Percentiles rank a stretch among this genome's conserved stretches.
Evolutionary conservation across 441 rosid species (phyloP).

Genomic region (Populus hybrid): DNA sequence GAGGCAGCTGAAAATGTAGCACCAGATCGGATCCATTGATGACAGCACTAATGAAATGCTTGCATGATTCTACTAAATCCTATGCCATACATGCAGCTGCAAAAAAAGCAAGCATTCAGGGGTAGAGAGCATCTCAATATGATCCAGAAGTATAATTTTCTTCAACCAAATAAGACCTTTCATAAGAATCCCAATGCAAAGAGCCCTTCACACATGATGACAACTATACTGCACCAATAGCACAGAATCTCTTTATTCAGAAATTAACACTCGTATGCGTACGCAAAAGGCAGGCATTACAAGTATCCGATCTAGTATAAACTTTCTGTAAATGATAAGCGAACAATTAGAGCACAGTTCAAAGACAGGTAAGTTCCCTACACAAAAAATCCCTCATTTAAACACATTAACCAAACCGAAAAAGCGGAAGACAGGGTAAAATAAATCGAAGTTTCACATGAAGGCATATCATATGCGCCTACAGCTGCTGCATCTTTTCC

Average conservation of each 20-base stretch:
- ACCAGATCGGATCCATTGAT: conserved; percentile 92
- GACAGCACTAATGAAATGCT: conserved; percentile 67
- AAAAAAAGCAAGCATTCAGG: conserved; percentile 17
- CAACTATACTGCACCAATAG: neutral
- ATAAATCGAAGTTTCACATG: too few species aligned
- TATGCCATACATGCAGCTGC: conserved; percentile 99
- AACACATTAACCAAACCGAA: neutral
- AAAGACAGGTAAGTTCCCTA: conserved; percentile 42
- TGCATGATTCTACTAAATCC: conserved; percentile 98
- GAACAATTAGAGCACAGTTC: conserved; percentile 35
- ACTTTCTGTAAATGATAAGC: conserved; percentile 47
- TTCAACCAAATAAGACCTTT: neutral
- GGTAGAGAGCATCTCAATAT: neutral
- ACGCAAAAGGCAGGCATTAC: neutral
- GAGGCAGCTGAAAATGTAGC: conserved; percentile 87
- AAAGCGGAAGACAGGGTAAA: too few species aligned
- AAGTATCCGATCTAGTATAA: neutral
- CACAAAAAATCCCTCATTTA: neutral
- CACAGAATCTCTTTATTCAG: neutral
- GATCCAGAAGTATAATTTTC: neutral
- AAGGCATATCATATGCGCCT: too few species aligned
- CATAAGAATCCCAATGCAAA: neutral
- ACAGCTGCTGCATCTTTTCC: too few species aligned
- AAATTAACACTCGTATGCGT: neutral
- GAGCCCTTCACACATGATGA: neutral